Conservation (phyloP, 1,284 basidiomycete genomes). For the Melampsora americana region DNA sequence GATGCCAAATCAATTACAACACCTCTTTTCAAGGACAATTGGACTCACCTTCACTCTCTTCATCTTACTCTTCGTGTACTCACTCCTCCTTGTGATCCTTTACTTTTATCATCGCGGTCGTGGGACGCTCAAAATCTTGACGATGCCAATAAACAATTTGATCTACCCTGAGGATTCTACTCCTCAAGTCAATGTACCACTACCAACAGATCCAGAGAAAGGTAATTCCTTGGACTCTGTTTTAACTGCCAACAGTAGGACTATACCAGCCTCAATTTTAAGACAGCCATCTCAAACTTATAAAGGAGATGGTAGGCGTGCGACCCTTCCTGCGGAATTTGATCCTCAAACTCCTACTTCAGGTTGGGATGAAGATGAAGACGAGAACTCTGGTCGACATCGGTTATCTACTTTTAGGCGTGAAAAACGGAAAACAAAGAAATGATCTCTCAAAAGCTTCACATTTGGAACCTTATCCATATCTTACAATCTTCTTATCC, state of each 20-base stretch:
- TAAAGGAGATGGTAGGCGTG: background rate
- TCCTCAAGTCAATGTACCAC: background rate
- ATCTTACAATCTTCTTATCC: too few species aligned
- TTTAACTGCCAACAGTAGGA: background rate
- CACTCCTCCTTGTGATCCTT: background rate
- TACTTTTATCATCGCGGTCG: constrained; percentile 5
- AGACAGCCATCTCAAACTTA: background rate
- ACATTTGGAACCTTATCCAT: too few species aligned
- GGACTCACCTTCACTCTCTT: background rate
- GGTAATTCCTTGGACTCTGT: background rate
- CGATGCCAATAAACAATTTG: background rate
- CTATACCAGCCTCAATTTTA: background rate
- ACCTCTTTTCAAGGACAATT: background rate
- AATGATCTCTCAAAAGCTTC: background rate
- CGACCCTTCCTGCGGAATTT: background rate
- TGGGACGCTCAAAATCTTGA: background rate
- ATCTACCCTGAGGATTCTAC: background rate
- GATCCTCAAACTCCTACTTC: constrained; percentile 4
- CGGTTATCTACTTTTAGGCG: background rate
- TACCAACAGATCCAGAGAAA: background rate
- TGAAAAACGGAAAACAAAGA: background rate
- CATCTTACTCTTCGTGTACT: background rate
- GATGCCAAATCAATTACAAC: background rate
- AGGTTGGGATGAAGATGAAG: constrained; percentile 10
- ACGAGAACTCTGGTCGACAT: background rate